phyloP scores from a whole-genome alignment of 176 grass and related monocot species.

The Paspalum vaginatum region DNA sequence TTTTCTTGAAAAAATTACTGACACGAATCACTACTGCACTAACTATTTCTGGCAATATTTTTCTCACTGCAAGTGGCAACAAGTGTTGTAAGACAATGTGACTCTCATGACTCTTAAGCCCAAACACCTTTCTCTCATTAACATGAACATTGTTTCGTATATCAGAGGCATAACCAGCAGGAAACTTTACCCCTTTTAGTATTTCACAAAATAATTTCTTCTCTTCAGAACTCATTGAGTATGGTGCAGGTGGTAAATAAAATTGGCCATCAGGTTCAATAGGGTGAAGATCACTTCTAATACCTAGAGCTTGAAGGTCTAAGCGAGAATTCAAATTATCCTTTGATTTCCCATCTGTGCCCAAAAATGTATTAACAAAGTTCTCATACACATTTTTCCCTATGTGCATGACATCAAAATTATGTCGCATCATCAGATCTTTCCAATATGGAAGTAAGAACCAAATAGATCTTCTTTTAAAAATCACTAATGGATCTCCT shows the following conservation, averaged over 20 bases:
- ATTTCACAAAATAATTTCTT: neutral
- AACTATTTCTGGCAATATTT: neutral
- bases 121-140: neutral
- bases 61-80: neutral
- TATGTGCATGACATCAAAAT: neutral
- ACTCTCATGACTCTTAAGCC: neutral
- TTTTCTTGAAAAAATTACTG: neutral
- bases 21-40: neutral
- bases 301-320: neutral
- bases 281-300: conserved; percentile 4
- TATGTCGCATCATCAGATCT: neutral
- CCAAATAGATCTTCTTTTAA: neutral
- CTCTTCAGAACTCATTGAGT: neutral
- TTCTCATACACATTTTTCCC: neutral
- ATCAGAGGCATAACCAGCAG: conserved; percentile 3
- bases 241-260: neutral
- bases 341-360: neutral
- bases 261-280: neutral
- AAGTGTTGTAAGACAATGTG: neutral
- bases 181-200: conserved; percentile 1
- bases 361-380: neutral
- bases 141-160: neutral
- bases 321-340: neutral
- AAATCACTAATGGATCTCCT: neutral
- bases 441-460: neutral